Percentiles rank a stretch among this genome's conserved stretches.
Evolutionary conservation across 2,329 filamentous ascomycete species (phyloP).

Genomic region (Zymoseptoria ardabiliae): DNA sequence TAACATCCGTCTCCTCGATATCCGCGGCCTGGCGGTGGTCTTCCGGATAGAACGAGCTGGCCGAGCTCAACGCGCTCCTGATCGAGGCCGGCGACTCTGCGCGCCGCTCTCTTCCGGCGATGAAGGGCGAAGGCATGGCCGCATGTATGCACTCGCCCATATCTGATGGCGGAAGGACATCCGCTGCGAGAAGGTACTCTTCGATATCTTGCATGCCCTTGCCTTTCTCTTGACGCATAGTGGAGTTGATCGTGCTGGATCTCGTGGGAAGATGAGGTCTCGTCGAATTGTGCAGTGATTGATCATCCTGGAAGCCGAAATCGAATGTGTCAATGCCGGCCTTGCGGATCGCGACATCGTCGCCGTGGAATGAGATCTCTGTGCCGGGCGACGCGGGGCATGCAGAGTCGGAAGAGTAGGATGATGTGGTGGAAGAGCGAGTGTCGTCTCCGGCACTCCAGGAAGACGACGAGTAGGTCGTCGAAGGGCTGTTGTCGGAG

Average conservation of each 20-base stretch:
- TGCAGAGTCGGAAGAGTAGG: background rate
- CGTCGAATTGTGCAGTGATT: background rate
- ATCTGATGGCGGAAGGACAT: background rate
- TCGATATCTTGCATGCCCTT: background rate
- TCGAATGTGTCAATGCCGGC: background rate
- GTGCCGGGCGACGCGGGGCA: background rate
- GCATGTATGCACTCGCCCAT: background rate
- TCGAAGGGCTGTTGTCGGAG: background rate
- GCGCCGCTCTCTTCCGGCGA: too few relatives aligned
- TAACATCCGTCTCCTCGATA: slow-evolving; percentile 10
- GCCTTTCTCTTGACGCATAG: background rate
- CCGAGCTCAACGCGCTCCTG: slow-evolving; percentile 3
- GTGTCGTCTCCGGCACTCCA: background rate
- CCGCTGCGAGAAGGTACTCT: background rate
- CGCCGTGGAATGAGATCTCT: background rate
- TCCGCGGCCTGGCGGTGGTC: slow-evolving; percentile 13
- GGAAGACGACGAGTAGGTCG: background rate
- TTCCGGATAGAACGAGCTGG: slow-evolving; percentile 14
- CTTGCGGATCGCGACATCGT: background rate
- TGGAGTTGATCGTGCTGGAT: background rate
- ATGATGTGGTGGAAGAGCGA: background rate
- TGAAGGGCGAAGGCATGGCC: background rate
- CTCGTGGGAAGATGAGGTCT: background rate
- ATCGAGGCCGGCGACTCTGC: background rate
- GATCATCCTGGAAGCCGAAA: background rate